Conservation (phyloP, 139 green algal genomes). For the Gonium pectorale region DNA sequence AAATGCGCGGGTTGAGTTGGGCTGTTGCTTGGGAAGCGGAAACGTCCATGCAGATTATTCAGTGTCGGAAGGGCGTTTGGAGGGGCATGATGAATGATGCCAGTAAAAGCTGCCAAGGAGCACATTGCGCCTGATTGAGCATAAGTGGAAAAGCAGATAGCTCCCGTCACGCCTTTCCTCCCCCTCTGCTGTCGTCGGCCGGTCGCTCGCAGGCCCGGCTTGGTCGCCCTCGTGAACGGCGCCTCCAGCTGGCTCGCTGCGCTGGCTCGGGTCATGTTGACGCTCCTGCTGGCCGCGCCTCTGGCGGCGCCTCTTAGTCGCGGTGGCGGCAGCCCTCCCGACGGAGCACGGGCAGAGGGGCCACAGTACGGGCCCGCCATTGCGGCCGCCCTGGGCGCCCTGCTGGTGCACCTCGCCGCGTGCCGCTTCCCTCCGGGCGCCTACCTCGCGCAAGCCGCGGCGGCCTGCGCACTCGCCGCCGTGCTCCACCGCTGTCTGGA, state of each 20-base stretch:
- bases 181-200: too few species aligned
- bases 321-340: background rate
- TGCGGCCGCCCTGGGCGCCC: background rate
- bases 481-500: background rate
- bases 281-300: constrained; percentile 1
- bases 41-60: too few species aligned
- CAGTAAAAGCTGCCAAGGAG: too few species aligned
- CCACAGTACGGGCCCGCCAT: background rate
- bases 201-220: background rate
- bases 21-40: too few species aligned
- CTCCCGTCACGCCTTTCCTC: too few species aligned
- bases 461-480: background rate
- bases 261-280: background rate
- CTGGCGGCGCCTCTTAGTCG: background rate
- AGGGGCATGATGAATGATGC: too few species aligned
- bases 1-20: too few species aligned
- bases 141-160: too few species aligned
- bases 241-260: background rate
- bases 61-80: too few species aligned
- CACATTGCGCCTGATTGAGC: too few species aligned
- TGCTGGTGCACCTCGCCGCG: constrained; percentile 4
- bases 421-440: background rate
- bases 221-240: background rate
- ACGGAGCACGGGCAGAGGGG: too few species aligned
- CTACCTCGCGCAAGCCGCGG: background rate